phyloP scores from a whole-genome alignment of 805 yeast species.

The Nakazawaea laoshanensis region DNA sequence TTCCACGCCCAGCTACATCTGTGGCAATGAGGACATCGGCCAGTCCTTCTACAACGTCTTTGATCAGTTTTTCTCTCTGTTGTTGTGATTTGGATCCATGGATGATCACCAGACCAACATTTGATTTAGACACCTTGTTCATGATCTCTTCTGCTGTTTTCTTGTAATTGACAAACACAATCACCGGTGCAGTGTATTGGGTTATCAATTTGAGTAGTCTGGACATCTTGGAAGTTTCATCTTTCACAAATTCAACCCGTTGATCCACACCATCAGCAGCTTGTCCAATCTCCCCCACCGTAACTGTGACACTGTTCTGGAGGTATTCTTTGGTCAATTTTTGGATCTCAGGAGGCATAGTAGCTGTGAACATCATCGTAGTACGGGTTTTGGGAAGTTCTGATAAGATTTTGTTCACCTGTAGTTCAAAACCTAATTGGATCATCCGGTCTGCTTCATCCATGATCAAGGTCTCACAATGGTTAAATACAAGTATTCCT shows the following conservation, averaged over 20 bases:
- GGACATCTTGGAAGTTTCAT: conserved; percentile 34
- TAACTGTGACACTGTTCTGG: conserved; percentile 49
- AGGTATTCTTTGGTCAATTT: conserved; percentile 57
- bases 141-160: conserved; percentile 63
- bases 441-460: conserved; percentile 97
- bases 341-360: conserved; percentile 73
- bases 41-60: conserved; percentile 43
- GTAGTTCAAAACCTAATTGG: conserved; percentile 87
- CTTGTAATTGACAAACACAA: conserved; percentile 76
- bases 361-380: conserved; percentile 92
- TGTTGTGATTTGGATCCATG: conserved; percentile 88
- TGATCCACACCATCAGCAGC: conserved; percentile 68
- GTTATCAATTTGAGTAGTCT: conserved; percentile 31
- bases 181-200: conserved; percentile 46
- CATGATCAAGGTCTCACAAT: conserved; percentile 62
- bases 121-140: conserved; percentile 32
- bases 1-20: conserved; percentile 93
- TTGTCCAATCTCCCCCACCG: conserved; percentile 60
- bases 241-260: conserved; percentile 43
- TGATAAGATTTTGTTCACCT: conserved; percentile 52
- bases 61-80: conserved; percentile 72
- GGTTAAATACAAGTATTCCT: conserved; percentile 48
- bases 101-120: conserved; percentile 44
- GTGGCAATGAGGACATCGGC: conserved; percentile 76
- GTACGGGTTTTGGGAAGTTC: conserved; percentile 45